A percentile compares a stretch with the other conserved stretches of the same genome.
Evolutionary conservation across 805 yeast species (phyloP).

Genomic region (Yueomyces sp.): DNA sequence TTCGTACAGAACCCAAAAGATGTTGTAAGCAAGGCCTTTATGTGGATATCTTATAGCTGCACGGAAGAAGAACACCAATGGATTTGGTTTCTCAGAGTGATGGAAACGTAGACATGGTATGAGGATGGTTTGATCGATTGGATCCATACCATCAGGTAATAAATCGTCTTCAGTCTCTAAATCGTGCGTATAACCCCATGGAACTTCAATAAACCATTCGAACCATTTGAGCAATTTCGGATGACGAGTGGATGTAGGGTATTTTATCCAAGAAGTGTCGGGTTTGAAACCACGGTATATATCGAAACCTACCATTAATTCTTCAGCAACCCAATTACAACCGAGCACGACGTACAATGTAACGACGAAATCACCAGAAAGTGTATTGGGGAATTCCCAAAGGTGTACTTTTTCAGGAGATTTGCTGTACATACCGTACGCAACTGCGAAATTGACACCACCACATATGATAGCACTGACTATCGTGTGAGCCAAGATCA

Average conservation of each 20-base stretch:
- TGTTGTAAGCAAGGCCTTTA: constrained; percentile 4
- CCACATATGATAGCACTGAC: constrained; percentile 13
- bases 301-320: constrained; percentile 12
- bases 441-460: constrained; percentile 17
- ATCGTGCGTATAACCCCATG: neutral
- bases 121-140: neutral
- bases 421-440: constrained; percentile 15
- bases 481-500: constrained; percentile 8
- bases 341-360: constrained; percentile 13
- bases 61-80: neutral
- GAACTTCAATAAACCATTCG: constrained; percentile 1
- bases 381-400: constrained; percentile 19
- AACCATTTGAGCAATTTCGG: neutral
- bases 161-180: neutral
- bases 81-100: neutral
- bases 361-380: constrained; percentile 17
- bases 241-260: neutral
- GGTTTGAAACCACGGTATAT: constrained; percentile 3
- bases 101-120: neutral
- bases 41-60: constrained; percentile 4
- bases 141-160: neutral
- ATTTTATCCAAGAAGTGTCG: neutral
- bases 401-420: constrained; percentile 4
- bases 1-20: constrained; percentile 7
- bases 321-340: constrained; percentile 13